These are phyloP conservation scores for Trichaptum fuscoviolaceum DNA, from an alignment of 768 basidiomycete genomes.

Conservation along the genomic window DNA sequence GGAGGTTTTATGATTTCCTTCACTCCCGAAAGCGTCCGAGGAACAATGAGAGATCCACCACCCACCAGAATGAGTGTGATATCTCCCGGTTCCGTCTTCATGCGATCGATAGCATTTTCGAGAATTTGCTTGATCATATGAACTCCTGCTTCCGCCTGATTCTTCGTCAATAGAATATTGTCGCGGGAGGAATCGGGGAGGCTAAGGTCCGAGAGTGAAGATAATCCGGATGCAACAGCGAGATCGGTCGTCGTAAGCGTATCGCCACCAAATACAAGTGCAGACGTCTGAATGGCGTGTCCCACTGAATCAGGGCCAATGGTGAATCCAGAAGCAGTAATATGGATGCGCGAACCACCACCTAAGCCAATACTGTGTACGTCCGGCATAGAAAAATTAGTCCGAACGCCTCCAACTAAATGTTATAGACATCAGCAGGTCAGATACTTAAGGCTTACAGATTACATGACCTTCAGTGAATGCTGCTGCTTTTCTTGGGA, in stretches of 20 bases:
- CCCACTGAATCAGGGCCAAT: constrained; percentile 68
- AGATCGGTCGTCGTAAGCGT: constrained; percentile 60
- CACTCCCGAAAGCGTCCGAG: constrained; percentile 45
- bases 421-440: background rate
- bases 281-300: constrained; percentile 43
- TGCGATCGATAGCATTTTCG: constrained; percentile 48
- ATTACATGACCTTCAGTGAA: constrained; percentile 36
- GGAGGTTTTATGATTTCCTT: constrained; percentile 44
- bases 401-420: constrained; percentile 47
- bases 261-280: constrained; percentile 50
- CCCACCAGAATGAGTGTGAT: constrained; percentile 59
- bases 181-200: background rate
- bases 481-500: constrained; percentile 59
- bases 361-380: constrained; percentile 52
- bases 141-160: background rate
- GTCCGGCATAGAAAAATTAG: constrained; percentile 47
- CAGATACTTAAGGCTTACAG: background rate
- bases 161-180: background rate
- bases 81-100: constrained; percentile 60
- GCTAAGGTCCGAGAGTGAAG: background rate
- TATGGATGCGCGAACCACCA: constrained; percentile 52
- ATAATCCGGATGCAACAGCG: constrained; percentile 31
- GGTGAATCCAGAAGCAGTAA: constrained; percentile 30
- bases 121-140: constrained; percentile 35
- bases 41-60: constrained; percentile 58